phyloP scores from a whole-genome alignment of 2,329 filamentous ascomycete species.

The Fusarium sp. region DNA sequence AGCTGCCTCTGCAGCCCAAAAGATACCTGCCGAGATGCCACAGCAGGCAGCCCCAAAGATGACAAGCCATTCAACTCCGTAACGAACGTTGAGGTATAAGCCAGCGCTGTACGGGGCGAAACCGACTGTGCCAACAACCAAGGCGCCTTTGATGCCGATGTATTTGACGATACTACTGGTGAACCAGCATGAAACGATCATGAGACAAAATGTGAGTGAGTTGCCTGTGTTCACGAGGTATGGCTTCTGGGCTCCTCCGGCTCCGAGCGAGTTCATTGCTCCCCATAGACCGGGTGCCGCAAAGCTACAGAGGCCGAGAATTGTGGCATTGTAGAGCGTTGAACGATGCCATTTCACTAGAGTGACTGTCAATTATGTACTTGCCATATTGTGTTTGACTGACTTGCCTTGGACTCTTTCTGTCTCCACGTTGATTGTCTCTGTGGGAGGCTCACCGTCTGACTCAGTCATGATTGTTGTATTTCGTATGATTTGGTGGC shows the following conservation, averaged over 20 bases:
- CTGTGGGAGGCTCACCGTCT: background rate
- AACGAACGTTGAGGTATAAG: background rate
- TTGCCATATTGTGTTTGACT: no score
- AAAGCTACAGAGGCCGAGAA: background rate
- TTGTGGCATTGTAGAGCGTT: background rate
- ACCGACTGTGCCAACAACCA: conserved; percentile 56
- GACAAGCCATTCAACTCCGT: background rate
- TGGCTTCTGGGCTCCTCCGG: conserved; percentile 66
- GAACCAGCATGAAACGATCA: conserved; percentile 65
- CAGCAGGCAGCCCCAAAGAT: background rate
- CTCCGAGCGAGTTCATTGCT: conserved; percentile 45
- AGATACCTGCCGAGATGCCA: background rate
- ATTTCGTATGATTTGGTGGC: background rate
- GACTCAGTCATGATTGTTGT: background rate
- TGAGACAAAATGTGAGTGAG: conserved; percentile 59
- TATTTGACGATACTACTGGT: conserved; percentile 30
- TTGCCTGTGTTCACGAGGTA: conserved; percentile 73
- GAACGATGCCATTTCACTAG: background rate
- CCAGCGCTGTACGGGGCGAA: conserved; percentile 41
- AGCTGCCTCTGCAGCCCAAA: background rate
- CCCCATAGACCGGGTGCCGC: conserved; percentile 31
- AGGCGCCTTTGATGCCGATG: conserved; percentile 47
- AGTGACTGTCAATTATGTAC: background rate
- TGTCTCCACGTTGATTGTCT: background rate
- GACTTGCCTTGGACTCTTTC: background rate